Conservation (phyloP, 495 filamentous ascomycete genomes). For the Geopyxis carbonaria region DNA sequence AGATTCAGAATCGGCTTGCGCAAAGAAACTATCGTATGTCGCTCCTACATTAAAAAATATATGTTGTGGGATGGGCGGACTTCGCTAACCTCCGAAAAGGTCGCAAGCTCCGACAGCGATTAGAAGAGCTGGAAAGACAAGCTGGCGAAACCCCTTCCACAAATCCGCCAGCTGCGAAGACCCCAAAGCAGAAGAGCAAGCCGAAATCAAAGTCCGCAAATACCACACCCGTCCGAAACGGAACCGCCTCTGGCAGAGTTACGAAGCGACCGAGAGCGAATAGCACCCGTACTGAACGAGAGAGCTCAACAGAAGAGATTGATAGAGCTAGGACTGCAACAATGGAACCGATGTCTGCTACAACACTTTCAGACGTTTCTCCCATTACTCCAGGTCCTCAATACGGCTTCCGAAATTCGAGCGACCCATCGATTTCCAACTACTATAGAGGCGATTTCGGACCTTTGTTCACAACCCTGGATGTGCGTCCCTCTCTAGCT, state of each 20-base stretch:
- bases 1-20: slow-evolving; percentile 60
- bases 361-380: background rate
- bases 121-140: slow-evolving; percentile 23
- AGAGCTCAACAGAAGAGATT: background rate
- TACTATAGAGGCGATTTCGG: slow-evolving; percentile 19
- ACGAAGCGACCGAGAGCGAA: slow-evolving; percentile 1
- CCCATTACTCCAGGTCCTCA: background rate
- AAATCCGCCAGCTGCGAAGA: slow-evolving; percentile 4
- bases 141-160: slow-evolving; percentile 13
- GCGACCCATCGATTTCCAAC: background rate
- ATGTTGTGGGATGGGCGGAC: background rate
- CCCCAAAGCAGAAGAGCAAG: slow-evolving; percentile 12
- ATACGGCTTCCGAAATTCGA: background rate
- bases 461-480: slow-evolving; percentile 11
- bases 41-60: background rate
- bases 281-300: background rate
- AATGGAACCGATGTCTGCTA: slow-evolving; percentile 2
- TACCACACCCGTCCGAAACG: too few relatives aligned
- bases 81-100: slow-evolving; percentile 14
- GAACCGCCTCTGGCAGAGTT: slow-evolving; percentile 2
- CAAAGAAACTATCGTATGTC: slow-evolving; percentile 60
- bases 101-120: slow-evolving; percentile 21
- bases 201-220: background rate
- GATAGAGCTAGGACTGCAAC: background rate
- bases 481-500: slow-evolving; percentile 11